These are phyloP conservation scores for Fusarium armeniacum DNA, from an alignment of 2,329 filamentous ascomycete species.

Conservation along the genomic window DNA sequence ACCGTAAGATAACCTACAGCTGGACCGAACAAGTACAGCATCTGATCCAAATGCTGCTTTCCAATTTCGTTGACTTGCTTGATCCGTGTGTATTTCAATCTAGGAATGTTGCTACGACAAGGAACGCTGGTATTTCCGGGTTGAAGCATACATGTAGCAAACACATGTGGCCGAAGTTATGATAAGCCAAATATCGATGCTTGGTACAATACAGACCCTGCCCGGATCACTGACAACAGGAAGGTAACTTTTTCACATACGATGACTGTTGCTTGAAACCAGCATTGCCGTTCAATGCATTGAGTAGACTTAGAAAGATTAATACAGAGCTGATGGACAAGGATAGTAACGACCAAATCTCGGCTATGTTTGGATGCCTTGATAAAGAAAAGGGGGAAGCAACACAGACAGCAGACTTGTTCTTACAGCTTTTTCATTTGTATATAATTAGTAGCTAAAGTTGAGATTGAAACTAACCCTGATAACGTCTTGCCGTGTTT, in stretches of 20 bases:
- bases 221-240: neutral
- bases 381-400: neutral
- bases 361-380: conserved; percentile 2
- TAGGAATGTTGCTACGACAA: neutral
- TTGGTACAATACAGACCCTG: too few relatives aligned
- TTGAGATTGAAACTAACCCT: conserved; percentile 10
- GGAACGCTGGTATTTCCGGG: neutral
- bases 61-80: too few relatives aligned
- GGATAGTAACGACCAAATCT: conserved; percentile 6
- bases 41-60: neutral
- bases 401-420: neutral
- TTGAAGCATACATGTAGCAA: neutral
- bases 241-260: neutral
- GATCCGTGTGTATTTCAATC: neutral
- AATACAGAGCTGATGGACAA: neutral
- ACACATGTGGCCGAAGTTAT: neutral
- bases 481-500: neutral
- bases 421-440: neutral
- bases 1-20: neutral
- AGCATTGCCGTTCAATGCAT: neutral
- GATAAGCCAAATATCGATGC: neutral
- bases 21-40: conserved; percentile 4
- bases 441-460: neutral
- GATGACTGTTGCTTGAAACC: neutral
- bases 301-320: neutral